Base-by-base conservation (phyloP, 1,139 yeast species). In the Taphrina flavorubra region DNA sequence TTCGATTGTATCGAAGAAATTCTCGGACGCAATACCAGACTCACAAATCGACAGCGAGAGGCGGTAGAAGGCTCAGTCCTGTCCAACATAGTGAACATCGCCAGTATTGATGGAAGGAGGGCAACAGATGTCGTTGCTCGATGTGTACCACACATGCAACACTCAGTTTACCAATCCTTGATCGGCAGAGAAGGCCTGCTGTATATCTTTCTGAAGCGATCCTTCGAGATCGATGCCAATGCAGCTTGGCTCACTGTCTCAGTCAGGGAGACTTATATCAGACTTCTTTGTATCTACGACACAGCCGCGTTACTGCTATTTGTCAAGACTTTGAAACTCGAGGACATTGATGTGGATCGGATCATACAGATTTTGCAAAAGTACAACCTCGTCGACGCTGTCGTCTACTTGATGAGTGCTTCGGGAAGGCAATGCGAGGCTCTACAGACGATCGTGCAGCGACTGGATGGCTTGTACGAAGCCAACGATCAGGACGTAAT, bases 1-100 rank as follows among this genome's bases (percentile, higher is more conserved):
- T 71, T 78, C 56, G 74, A 71, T 31, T 73, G 74, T 18, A 67
- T 78, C n/a, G 72, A 72, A 1, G 78, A 77, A 59, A 74, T 79
- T 59, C 71, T 75, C 25, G 66, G 65, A 4, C 20, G 68, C 11
- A 40, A 47, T 20, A 66, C 69, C 40, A 66, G 57, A 16, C 53
- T 71, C 16, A 46, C 66, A 16, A 63, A 55, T 7, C 61, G 51
- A 18, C 70, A 70, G 44, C 63, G 68, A 14, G 37, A 18, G 7
- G 65, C 66, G 18, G 71, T 72, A 8, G 63, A 60, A 51, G 62
- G 39, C 0, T 67, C 70, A 7, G 42, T 74, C 10, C 49, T 70
- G 34, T 56, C 56, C 13, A 59, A 73, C 56, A 68, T 70, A 34
- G 65, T 68, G 16, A 58, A 65, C 16, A 68, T 74, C 20, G 72